Evolutionary conservation across 352 stramenopile genomes (phyloP), one percentile per base, ranked within the genome.

Genomic region (Pilasporangium apinafurcum): DNA sequence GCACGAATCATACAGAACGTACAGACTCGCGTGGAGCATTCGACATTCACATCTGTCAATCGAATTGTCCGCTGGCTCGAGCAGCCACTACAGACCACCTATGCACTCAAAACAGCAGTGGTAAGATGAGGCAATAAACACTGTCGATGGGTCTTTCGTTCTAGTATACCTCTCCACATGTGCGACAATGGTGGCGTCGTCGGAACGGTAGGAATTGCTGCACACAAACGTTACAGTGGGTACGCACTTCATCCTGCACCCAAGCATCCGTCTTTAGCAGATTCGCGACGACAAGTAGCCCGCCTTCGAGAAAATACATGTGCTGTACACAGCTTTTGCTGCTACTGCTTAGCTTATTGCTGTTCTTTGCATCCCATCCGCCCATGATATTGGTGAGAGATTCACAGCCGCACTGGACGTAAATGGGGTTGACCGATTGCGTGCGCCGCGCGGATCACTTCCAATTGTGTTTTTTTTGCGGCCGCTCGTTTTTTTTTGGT

Each of bases 141-240:
- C n/a, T n/a, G n/a, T n/a, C n/a, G n/a, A n/a, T n/a, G n/a, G n/a
- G n/a, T n/a, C n/a, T n/a, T n/a, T n/a, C n/a, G n/a, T n/a, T n/a
- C n/a, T n/a, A n/a, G n/a, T n/a, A n/a, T n/a, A n/a, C n/a, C n/a
- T n/a, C n/a, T n/a, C n/a, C n/a, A n/a, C n/a, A n/a, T n/a, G 79
- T 88, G 39, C 79, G 76, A 38, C 79, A 91, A 54, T 91, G 79
- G 40, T 88, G 76, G 29, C 79, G 73, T 13, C 76, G 71, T 14
- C 76, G 76, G 36, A 91, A 87, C 7, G 79, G 68, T 27, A 86
- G 54, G 56, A 91, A 92, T 43, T 87, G 76, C 69, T 87, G 74
- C 24, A 89, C 60, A 51, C 79, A 92, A 31, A 88, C 68, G 44
- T 70, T 92, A 65, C 79, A 92, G 49, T 89, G 79, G 14, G 73